Evolutionary conservation across 768 basidiomycete genomes (phyloP).

Genomic region (Phylloporus rhodoxanthus): DNA sequence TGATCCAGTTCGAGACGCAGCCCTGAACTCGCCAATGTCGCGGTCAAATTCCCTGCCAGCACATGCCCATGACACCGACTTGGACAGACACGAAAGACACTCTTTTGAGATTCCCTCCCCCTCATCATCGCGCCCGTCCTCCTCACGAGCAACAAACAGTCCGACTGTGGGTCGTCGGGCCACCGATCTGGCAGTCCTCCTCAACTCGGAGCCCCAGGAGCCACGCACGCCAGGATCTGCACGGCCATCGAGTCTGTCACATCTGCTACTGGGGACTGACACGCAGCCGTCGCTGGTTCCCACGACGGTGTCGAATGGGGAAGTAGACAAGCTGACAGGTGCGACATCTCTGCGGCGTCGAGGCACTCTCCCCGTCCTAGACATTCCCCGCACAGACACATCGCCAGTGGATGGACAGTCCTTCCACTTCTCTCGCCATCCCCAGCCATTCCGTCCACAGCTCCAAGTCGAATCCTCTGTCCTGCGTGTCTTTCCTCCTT

Average conservation of each 20-base stretch:
- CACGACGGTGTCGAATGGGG: conserved; percentile 11
- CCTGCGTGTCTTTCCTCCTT: conserved; percentile 25
- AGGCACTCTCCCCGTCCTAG: conserved; percentile 28
- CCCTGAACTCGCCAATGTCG: conserved; percentile 67
- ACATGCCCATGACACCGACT: conserved; percentile 23
- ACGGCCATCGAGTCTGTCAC: conserved; percentile 41
- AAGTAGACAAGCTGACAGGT: conserved; percentile 24
- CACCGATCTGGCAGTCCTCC: conserved; percentile 70
- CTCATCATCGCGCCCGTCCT: conserved; percentile 33
- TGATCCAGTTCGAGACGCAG: conserved; percentile 85
- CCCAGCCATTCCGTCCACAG: conserved; percentile 17
- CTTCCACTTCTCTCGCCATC: conserved; percentile 24
- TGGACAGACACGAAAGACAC: conserved; percentile 24
- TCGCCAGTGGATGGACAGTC: conserved; percentile 17
- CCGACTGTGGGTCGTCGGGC: conserved; percentile 55
- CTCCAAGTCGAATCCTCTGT: conserved; percentile 21
- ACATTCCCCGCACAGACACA: conserved; percentile 29
- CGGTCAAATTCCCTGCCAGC: conserved; percentile 35
- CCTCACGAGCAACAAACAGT: conserved; percentile 33
- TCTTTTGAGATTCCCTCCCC: conserved; percentile 33
- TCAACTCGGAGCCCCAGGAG: conserved; percentile 55
- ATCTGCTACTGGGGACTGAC: conserved; percentile 32
- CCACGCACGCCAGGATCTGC: conserved; percentile 33
- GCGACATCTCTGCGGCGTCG: conserved; percentile 28
- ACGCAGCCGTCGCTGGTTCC: conserved; percentile 16